Evolutionary conservation across 768 basidiomycete genomes (phyloP), one percentile per base, ranked within the genome.

Genomic region (Leccinum imitatum): DNA sequence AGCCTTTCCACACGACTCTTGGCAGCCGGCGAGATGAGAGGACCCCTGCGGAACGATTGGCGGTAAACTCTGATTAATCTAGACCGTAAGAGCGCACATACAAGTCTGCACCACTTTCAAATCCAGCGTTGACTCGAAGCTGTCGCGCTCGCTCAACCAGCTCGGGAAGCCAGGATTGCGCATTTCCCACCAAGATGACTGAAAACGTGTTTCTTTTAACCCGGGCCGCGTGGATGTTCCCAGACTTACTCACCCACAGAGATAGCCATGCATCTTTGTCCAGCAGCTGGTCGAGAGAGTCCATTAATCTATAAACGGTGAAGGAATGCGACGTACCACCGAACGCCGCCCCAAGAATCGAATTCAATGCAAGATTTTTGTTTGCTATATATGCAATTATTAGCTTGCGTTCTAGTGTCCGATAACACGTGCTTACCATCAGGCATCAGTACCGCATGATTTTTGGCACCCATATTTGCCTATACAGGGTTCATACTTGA

Each of bases 221-320:
- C 51, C 48, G 14, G 25, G 25, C 48, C 17, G 35, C 9, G 27
- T 3, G 4, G 46, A 8, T 50, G 17, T 41, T 27, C 15, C 9
- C 13, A 54, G 9, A 47, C 44, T 27, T 25, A 64, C 86, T 68
- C 63, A 90, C 93, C 90, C 33, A 95, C 93, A 13, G 94, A 96
- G 47, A 96, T 77, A 13, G 94, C 95, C 95, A 97, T 98, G 77
- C 95, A 98, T 59, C 97, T 84, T 73, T 98, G 96, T 13, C 96
- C 96, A 31, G 96, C 96, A 64, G 96, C 96, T 84, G 69, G 63
- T 44, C 25, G 39, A 63, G 62, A 71, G 13, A 47, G 57, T 71
- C 71, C 19, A 70, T 66, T n/a, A 47, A 57, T 31, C 41, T 54
- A 52, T 19, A 59, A 69, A 63, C 54, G 57, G 65, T 37, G 69